A percentile compares a stretch with the other conserved stretches of the same genome.
Evolutionary conservation across 805 yeast genomes (phyloP).

Genomic region (Metschnikowia gruessii): DNA sequence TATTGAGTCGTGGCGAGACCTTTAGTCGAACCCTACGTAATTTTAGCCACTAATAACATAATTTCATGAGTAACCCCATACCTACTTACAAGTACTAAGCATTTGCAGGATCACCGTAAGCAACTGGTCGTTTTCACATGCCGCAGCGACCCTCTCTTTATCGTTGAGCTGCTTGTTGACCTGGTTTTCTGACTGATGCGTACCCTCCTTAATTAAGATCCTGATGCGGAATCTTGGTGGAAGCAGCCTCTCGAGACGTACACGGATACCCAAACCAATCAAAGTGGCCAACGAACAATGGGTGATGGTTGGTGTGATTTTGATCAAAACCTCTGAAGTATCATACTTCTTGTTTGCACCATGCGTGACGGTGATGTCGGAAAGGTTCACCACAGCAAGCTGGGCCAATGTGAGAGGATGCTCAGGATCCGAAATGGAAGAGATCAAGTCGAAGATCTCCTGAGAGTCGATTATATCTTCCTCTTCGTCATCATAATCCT

Average conservation of each 20-base stretch:
- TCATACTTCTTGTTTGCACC: slow-evolving; percentile 40
- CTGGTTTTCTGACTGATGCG: slow-evolving; percentile 93
- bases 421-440: slow-evolving; percentile 69
- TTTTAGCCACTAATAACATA: neutral
- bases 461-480: slow-evolving; percentile 78
- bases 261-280: slow-evolving; percentile 92
- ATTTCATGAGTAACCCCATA: neutral
- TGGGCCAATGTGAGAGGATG: slow-evolving; percentile 95
- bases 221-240: slow-evolving; percentile 81
- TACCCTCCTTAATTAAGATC: slow-evolving; percentile 80
- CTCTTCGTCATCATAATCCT: slow-evolving; percentile 32
- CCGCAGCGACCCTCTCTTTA: slow-evolving; percentile 97
- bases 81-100: slow-evolving; percentile 71
- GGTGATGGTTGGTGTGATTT: slow-evolving; percentile 95
- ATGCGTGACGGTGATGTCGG: slow-evolving; percentile 71
- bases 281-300: slow-evolving; percentile 96
- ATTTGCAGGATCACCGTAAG: slow-evolving; percentile 86
- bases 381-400: slow-evolving; percentile 84
- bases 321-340: slow-evolving; percentile 73
- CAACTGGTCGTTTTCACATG: slow-evolving; percentile 94
- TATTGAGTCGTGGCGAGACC: neutral
- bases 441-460: slow-evolving; percentile 50
- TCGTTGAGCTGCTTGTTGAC: slow-evolving; percentile 96
- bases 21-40: neutral
- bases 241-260: slow-evolving; percentile 81